phyloP scores from a whole-genome alignment of 352 stramenopile genomes.

The Pythium oligandrum region DNA sequence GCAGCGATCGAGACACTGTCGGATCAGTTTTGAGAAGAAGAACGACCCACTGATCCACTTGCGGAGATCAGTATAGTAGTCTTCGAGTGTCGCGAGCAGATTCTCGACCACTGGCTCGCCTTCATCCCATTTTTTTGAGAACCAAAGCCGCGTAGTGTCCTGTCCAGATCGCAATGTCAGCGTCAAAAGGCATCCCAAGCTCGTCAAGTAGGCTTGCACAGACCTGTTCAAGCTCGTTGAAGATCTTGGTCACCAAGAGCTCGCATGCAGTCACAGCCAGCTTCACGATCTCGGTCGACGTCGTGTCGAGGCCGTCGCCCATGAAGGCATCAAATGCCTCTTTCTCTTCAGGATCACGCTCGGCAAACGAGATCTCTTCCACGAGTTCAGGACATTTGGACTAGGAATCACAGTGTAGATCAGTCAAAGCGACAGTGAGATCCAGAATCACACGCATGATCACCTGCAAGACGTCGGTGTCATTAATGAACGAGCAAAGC shows the following conservation, averaged over 20 bases:
- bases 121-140: slow-evolving; percentile 84
- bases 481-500: slow-evolving; percentile 87
- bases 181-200: not conserved
- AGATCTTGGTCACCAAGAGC: slow-evolving; percentile 71
- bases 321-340: slow-evolving; percentile 73
- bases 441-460: not conserved
- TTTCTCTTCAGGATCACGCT: slow-evolving; percentile 66
- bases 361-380: slow-evolving; percentile 78
- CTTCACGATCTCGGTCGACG: slow-evolving; percentile 76
- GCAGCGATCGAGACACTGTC: slow-evolving; percentile 64
- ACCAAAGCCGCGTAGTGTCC: slow-evolving; percentile 70
- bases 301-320: slow-evolving; percentile 66
- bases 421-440: slow-evolving; percentile 3
- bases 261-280: slow-evolving; percentile 63
- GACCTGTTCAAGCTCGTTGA: slow-evolving; percentile 73
- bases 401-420: slow-evolving; percentile 12
- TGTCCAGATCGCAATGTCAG: slow-evolving; percentile 7
- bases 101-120: slow-evolving; percentile 66
- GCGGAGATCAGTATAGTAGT: slow-evolving; percentile 70
- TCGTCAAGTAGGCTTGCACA: not conserved
- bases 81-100: slow-evolving; percentile 67
- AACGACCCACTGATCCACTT: slow-evolving; percentile 79
- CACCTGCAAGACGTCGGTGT: slow-evolving; percentile 76
- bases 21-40: slow-evolving; percentile 82
- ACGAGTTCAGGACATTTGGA: slow-evolving; percentile 80